phyloP scores from a whole-genome alignment of 306 rosid genomes.

The Citrullus amarus region DNA sequence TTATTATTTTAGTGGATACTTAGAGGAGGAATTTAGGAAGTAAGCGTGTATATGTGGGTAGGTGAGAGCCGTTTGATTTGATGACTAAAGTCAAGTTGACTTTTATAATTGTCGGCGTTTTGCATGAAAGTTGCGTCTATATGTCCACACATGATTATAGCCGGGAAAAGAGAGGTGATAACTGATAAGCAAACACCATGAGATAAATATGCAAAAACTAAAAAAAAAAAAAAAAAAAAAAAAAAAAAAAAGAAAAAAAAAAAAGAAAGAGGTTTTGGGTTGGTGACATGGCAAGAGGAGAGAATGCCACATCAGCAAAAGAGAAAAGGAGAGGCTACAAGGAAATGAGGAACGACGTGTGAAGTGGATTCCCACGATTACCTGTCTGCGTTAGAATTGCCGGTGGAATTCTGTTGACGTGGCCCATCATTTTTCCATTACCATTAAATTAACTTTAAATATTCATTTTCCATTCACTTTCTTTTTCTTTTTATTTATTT shows the following conservation, averaged over 20 bases:
- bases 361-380: slow-evolving; percentile 15
- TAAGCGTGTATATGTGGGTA: neutral
- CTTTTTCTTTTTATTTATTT: too few relatives aligned
- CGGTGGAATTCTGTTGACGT: slow-evolving; percentile 5
- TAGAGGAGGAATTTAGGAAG: neutral
- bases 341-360: neutral
- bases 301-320: slow-evolving; percentile 29
- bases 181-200: neutral
- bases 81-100: slow-evolving; percentile 4
- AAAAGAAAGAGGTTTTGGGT: neutral
- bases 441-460: neutral
- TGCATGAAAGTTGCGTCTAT: neutral
- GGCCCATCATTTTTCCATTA: slow-evolving; percentile 7
- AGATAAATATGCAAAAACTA: neutral
- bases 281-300: slow-evolving; percentile 10
- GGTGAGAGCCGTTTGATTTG: slow-evolving; percentile 3
- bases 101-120: neutral
- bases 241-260: neutral
- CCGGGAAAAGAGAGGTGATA: neutral
- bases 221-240: neutral
- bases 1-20: neutral
- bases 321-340: neutral
- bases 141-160: neutral
- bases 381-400: neutral
- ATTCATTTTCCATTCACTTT: neutral